Percentiles rank a stretch among this genome's conserved stretches.
These are phyloP conservation scores for Metschnikowia similis DNA, from an alignment of 805 yeast genomes.

Conservation along the genomic window DNA sequence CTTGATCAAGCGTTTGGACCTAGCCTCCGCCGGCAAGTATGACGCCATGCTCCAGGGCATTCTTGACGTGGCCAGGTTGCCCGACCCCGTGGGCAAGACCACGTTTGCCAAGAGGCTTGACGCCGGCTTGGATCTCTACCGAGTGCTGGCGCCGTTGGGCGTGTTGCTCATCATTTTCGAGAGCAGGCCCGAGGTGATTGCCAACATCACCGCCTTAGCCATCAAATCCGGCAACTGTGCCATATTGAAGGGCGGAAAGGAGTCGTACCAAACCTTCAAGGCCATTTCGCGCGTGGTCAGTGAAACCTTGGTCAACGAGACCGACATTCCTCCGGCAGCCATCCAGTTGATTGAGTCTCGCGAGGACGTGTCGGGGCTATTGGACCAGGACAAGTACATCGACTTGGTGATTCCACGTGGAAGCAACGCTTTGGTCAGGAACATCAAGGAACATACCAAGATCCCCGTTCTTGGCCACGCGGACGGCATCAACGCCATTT, in stretches of 20 bases:
- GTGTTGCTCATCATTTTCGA: conserved; percentile 90
- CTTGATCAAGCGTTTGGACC: conserved; percentile 77
- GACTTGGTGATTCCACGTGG: conserved; percentile 98
- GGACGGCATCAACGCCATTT: conserved; percentile 93
- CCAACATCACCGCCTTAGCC: conserved; percentile 93
- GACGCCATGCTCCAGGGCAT: conserved; percentile 95
- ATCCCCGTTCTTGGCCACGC: conserved; percentile 99
- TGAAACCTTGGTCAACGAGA: conserved; percentile 48
- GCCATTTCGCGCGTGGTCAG: conserved; percentile 73
- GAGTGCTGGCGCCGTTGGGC: conserved; percentile 93
- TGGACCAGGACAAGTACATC: conserved; percentile 81
- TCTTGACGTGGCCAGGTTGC: conserved; percentile 80
- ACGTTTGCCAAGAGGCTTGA: conserved; percentile 82
- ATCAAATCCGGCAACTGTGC: conserved; percentile 97
- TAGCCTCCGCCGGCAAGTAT: conserved; percentile 76
- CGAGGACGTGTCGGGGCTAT: conserved; percentile 80
- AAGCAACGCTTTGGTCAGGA: conserved; percentile 85
- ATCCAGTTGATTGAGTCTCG: conserved; percentile 86
- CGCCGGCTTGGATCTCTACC: conserved; percentile 77
- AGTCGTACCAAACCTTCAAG: conserved; percentile 77
- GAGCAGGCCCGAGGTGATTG: conserved; percentile 97
- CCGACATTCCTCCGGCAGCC: conserved; percentile 75
- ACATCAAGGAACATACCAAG: conserved; percentile 80
- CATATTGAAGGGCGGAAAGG: conserved; percentile 96
- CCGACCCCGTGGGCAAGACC: conserved; percentile 89